These are phyloP conservation scores for Leishmania guyanensis DNA, from an alignment of 208 protist genomes.

Conservation along the genomic window DNA sequence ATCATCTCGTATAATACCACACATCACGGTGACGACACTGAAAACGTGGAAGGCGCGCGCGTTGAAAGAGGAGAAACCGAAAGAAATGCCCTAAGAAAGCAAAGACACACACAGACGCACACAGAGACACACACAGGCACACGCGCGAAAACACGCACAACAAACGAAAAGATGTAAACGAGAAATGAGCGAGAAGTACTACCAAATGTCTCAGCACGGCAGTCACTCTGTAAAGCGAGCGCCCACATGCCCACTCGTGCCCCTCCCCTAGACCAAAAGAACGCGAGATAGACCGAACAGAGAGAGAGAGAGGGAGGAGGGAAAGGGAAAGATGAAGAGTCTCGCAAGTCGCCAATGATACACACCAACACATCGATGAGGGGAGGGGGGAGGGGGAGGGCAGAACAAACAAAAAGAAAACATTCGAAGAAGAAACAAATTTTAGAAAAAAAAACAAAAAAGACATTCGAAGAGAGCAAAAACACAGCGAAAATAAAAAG, in stretches of 20 bases:
- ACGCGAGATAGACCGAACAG: neutral
- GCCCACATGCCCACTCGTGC: neutral
- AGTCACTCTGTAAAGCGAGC: neutral
- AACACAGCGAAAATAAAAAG: neutral
- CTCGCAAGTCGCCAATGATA: conserved; percentile 4
- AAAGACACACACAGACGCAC: too few species aligned
- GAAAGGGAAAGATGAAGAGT: neutral
- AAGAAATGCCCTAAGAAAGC: neutral
- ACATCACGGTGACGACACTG: neutral
- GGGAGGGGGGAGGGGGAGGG: neutral
- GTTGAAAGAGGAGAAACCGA: neutral
- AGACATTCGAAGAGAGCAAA: neutral
- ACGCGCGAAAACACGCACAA: neutral
- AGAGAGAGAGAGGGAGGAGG: neutral
- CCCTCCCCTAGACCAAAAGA: neutral
- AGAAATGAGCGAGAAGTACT: neutral
- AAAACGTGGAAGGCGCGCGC: neutral
- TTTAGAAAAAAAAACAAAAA: neutral
- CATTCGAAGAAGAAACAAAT: neutral
- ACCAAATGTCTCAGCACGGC: neutral
- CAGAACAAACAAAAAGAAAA: neutral
- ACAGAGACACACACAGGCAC: neutral
- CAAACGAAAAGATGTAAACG: neutral
- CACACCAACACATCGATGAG: neutral
- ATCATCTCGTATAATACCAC: neutral